phyloP scores from a whole-genome alignment of 768 basidiomycete species.

The Agrocybe chaxingu region DNA sequence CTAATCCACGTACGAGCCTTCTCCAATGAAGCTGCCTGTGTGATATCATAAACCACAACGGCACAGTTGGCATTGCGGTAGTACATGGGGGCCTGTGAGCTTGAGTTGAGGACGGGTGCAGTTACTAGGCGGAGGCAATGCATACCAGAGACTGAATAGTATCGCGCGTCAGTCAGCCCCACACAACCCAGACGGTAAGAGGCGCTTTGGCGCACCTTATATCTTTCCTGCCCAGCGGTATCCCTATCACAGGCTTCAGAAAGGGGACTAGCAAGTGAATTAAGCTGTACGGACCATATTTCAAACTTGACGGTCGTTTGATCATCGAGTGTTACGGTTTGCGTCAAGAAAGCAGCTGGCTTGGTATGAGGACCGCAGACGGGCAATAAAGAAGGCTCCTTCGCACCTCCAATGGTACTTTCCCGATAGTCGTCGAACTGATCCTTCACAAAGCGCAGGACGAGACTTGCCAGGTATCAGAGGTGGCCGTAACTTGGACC shows the following conservation, averaged over 20 bases:
- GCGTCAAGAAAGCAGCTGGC: constrained; percentile 95
- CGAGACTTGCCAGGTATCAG: constrained; percentile 58
- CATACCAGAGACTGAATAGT: constrained; percentile 36
- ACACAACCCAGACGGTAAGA: constrained; percentile 8
- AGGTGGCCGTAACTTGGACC: constrained; percentile 9
- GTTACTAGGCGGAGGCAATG: constrained; percentile 35
- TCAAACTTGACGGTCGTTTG: constrained; percentile 95
- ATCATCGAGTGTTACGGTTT: constrained; percentile 89
- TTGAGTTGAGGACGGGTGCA: constrained; percentile 7
- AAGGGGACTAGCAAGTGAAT: constrained; percentile 3
- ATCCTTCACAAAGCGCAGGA: constrained; percentile 94
- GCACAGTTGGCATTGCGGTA: constrained; percentile 94
- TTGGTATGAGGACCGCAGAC: constrained; percentile 16
- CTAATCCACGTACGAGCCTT: constrained; percentile 96
- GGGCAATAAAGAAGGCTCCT: constrained; percentile 8
- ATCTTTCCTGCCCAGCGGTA: constrained; percentile 93
- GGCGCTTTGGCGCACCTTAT: constrained; percentile 57
- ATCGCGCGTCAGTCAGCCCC: constrained; percentile 12
- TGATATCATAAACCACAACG: constrained; percentile 96
- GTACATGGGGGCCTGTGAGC: constrained; percentile 84
- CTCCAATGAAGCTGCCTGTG: constrained; percentile 85
- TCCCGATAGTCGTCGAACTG: constrained; percentile 96
- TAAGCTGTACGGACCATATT: constrained; percentile 72
- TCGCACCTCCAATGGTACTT: constrained; percentile 84
- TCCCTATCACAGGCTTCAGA: constrained; percentile 53